Percentiles rank a stretch among this genome's conserved stretches.
Conservation (phyloP, 768 basidiomycete species). For the Podaxis mareebaensis region DNA sequence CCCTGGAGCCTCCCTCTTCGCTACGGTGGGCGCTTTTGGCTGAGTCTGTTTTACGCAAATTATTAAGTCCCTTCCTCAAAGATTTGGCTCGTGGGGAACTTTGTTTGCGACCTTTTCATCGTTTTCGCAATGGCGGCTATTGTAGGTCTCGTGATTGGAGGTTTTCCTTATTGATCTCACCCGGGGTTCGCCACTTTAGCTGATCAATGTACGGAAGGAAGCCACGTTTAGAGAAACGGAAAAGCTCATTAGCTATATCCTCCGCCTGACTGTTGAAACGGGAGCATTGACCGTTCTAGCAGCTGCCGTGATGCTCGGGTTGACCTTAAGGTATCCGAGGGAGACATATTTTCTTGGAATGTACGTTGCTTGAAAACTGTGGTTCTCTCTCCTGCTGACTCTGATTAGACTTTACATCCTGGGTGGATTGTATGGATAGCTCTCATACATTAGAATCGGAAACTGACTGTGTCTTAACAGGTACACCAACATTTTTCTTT, state of each 20-base stretch:
- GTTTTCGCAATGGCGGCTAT: background rate
- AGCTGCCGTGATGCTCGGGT: background rate
- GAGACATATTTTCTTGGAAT: slow-evolving; percentile 1
- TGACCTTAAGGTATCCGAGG: background rate
- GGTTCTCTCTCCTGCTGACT: background rate
- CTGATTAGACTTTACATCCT: background rate
- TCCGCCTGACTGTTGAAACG: background rate
- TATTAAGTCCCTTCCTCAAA: background rate
- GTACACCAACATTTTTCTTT: background rate
- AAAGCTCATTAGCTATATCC: background rate
- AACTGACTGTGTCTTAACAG: background rate
- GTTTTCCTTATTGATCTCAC: background rate
- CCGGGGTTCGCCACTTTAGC: background rate
- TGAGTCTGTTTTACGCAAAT: background rate
- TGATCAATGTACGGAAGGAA: background rate
- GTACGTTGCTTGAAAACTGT: background rate
- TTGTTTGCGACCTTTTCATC: background rate
- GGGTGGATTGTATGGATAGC: background rate
- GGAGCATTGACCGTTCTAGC: slow-evolving; percentile 1
- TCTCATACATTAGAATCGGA: background rate
- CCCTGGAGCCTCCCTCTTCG: background rate
- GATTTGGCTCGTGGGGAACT: slow-evolving; percentile 6
- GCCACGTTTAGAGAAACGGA: slow-evolving; percentile 1
- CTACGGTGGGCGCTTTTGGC: background rate
- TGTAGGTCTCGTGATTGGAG: background rate